Percentiles rank a stretch among this genome's conserved stretches.
Evolutionary conservation across 1,139 yeast genomes (phyloP).

Genomic region (Yamadazyma membranifaciens): DNA sequence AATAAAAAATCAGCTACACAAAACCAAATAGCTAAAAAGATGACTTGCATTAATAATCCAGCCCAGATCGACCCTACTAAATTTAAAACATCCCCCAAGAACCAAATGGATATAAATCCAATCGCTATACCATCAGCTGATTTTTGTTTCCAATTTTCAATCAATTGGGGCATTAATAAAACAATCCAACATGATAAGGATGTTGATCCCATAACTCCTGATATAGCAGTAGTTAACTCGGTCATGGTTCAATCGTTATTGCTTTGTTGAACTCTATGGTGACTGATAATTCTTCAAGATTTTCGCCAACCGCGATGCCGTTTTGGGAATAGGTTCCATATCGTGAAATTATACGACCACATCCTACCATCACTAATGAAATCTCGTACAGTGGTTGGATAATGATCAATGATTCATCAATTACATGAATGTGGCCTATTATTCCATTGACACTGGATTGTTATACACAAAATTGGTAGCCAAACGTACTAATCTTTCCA

Average conservation of each 20-base stretch:
- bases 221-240: slow-evolving; percentile 38
- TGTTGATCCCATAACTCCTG: slow-evolving; percentile 69
- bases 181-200: slow-evolving; percentile 80
- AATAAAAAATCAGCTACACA: slow-evolving; percentile 67
- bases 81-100: slow-evolving; percentile 70
- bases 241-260: neutral
- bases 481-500: too few relatives aligned
- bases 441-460: too few relatives aligned
- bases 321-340: too few relatives aligned
- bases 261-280: neutral
- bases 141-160: slow-evolving; percentile 78
- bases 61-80: slow-evolving; percentile 74
- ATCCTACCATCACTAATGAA: too few relatives aligned
- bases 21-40: slow-evolving; percentile 72
- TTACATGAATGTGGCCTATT: too few relatives aligned
- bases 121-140: slow-evolving; percentile 79
- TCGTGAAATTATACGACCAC: too few relatives aligned
- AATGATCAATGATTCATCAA: too few relatives aligned
- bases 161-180: slow-evolving; percentile 72
- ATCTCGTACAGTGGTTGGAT: too few relatives aligned
- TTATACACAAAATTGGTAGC: too few relatives aligned
- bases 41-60: slow-evolving; percentile 64
- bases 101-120: slow-evolving; percentile 69
- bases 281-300: neutral
- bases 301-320: slow-evolving; percentile 2